These are phyloP conservation scores for Phanerodontia chrysosporium DNA, from an alignment of 768 basidiomycete genomes.

Conservation along the genomic window DNA sequence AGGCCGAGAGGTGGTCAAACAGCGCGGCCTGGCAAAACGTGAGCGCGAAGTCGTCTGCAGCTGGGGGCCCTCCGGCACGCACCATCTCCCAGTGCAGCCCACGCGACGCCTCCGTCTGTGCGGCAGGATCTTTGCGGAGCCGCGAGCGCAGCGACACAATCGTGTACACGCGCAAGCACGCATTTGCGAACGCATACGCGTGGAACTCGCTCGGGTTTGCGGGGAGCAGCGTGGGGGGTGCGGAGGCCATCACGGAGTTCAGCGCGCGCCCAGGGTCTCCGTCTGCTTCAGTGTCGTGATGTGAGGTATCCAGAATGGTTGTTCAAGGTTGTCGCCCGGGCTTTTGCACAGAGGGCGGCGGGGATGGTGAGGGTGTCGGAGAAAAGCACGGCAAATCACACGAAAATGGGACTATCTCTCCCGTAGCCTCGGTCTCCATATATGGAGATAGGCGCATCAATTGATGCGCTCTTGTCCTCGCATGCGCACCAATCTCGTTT, in stretches of 20 bases:
- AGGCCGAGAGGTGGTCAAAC: constrained; percentile 1
- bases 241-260: background rate
- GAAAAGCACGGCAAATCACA: too few relatives aligned
- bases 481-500: too few relatives aligned
- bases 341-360: too few relatives aligned
- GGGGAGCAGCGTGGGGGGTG: background rate
- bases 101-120: constrained; percentile 2
- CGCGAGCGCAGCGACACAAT: background rate
- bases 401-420: too few relatives aligned
- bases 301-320: too few relatives aligned
- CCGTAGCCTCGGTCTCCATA: too few relatives aligned
- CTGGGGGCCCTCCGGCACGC: background rate
- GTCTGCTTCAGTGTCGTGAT: too few relatives aligned
- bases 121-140: background rate
- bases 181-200: background rate
- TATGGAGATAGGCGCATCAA: too few relatives aligned
- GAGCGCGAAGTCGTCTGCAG: background rate
- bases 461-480: too few relatives aligned
- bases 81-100: constrained; percentile 6
- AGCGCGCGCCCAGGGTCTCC: background rate
- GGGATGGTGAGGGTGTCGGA: too few relatives aligned
- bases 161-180: constrained; percentile 3
- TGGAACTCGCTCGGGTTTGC: background rate
- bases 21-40: background rate
- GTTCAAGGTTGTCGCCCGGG: too few relatives aligned